A percentile compares a stretch with the other conserved stretches of the same genome.
phyloP scores from a whole-genome alignment of 169 alveolate genomes.

The Plasmodium vinckei region DNA sequence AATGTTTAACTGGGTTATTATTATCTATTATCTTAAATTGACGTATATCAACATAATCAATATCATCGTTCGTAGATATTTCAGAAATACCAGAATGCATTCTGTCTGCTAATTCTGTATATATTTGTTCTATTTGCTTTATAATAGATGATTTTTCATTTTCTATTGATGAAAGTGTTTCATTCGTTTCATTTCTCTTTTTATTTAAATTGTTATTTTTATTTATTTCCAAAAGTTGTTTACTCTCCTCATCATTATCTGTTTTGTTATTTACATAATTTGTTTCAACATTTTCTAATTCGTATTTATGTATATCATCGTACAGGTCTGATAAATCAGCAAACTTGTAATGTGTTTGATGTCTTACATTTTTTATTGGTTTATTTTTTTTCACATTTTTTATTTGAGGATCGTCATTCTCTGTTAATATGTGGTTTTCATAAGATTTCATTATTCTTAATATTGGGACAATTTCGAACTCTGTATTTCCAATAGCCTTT shows the following conservation, averaged over 20 bases:
- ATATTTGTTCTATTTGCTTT: conserved; percentile 42
- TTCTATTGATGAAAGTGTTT: conserved; percentile 14
- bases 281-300: conserved; percentile 28
- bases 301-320: conserved; percentile 19
- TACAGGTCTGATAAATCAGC: conserved; percentile 31
- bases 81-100: conserved; percentile 57
- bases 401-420: background rate
- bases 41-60: conserved; percentile 60
- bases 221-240: background rate
- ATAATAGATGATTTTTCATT: conserved; percentile 59
- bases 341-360: conserved; percentile 33
- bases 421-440: background rate
- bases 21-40: conserved; percentile 69
- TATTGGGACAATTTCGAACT: conserved; percentile 35
- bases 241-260: conserved; percentile 16
- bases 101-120: conserved; percentile 53
- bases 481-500: conserved; percentile 1
- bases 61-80: conserved; percentile 32
- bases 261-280: conserved; percentile 5
- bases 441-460: conserved; percentile 16
- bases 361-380: conserved; percentile 9
- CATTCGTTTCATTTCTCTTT: conserved; percentile 17
- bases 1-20: conserved; percentile 55
- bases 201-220: conserved; percentile 18
- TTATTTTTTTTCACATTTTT: conserved; percentile 13